These are phyloP conservation scores for Penicillium sp. DNA, from an alignment of 2,329 filamentous ascomycete species.

Conservation along the genomic window DNA sequence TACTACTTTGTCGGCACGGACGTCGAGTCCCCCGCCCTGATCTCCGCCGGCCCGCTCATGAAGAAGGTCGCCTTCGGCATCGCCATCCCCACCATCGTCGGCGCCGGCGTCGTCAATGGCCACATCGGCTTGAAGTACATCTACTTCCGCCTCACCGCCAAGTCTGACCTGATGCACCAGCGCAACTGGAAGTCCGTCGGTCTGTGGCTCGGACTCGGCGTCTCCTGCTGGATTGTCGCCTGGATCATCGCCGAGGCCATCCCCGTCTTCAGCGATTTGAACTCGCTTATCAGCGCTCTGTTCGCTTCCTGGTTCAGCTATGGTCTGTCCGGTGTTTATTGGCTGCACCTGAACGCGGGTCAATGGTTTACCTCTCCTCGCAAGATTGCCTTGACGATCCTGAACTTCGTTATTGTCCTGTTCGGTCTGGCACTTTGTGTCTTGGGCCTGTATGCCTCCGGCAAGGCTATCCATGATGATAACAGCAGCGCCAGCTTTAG, in stretches of 20 bases:
- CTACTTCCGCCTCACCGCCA: constrained; percentile 64
- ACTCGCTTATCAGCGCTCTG: constrained; percentile 58
- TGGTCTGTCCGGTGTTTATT: constrained; percentile 51
- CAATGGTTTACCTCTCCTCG: constrained; percentile 45
- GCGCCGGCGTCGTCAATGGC: constrained; percentile 71
- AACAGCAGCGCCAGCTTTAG: constrained; percentile 40
- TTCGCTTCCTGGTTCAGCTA: constrained; percentile 36
- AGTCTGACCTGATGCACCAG: constrained; percentile 57
- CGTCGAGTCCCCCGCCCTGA: constrained; percentile 68
- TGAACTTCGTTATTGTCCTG: constrained; percentile 49
- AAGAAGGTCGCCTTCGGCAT: constrained; percentile 69
- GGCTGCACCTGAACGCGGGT: constrained; percentile 54
- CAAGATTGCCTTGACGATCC: constrained; percentile 50
- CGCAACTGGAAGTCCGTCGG: constrained; percentile 55
- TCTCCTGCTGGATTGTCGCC: constrained; percentile 62
- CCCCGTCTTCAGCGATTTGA: constrained; percentile 68
- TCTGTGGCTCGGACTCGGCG: constrained; percentile 64
- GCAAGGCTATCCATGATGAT: constrained; percentile 30
- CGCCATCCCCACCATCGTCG: constrained; percentile 70
- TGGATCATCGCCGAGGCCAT: constrained; percentile 71
- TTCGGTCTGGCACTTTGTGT: constrained; percentile 33
- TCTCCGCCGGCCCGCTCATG: constrained; percentile 60
- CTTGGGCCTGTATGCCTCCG: constrained; percentile 35
- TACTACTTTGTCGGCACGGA: constrained; percentile 67
- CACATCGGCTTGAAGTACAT: constrained; percentile 69